Base-by-base conservation (phyloP, 2,329 filamentous ascomycete species). In the Curvularia sp. region DNA sequence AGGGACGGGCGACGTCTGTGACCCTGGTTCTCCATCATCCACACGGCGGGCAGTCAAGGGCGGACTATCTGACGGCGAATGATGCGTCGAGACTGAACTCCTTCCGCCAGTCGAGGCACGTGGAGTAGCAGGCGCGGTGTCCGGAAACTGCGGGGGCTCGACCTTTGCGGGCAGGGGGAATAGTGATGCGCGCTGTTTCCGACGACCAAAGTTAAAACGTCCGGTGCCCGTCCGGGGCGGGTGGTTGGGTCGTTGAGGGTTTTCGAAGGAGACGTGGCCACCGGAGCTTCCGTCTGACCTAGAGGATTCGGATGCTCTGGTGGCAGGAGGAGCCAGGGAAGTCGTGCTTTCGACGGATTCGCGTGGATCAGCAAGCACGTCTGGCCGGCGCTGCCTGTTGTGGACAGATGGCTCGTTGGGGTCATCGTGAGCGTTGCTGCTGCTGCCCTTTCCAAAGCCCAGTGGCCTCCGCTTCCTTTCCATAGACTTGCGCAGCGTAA, bases 101-200 rank as follows among this genome's bases (percentile, higher is more conserved):
- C 72, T 64, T 43, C 66, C 77, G 74, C 77, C 63, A 61, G 79
- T 70, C 70, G 79, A 69, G 69, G 76, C 55, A 83, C 80, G 52
- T 30, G 76, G 76, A 3, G 76, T 84, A 81, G 51, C 82, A 77
- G 57, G 83, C 66, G 69, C 76, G 51, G 72, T 77, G 61, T 70
- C 77, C 60, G 80, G 60, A 80, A 72, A 67, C 78, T 86, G 71
- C 20, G 75, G 78, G 24, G 82, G 77, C 33, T 80, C 75, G 63
- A 86, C 84, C 76, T 90, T 93, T 63, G 94, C 88, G 41, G 92
- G 93, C n/a, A 98, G 83, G 57, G 94, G 93, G 70, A 98, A 98
- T 35, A 98, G 80, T 3, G 91, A 88, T 38, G 88, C 86, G 59
- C 90, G 87, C 69, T 77, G 75, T 61, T 88, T 90, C 63, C 92